Evolutionary conservation across 805 yeast genomes (phyloP), one percentile per base, ranked within the genome.

Genomic region (Yamadazyma sp.): DNA sequence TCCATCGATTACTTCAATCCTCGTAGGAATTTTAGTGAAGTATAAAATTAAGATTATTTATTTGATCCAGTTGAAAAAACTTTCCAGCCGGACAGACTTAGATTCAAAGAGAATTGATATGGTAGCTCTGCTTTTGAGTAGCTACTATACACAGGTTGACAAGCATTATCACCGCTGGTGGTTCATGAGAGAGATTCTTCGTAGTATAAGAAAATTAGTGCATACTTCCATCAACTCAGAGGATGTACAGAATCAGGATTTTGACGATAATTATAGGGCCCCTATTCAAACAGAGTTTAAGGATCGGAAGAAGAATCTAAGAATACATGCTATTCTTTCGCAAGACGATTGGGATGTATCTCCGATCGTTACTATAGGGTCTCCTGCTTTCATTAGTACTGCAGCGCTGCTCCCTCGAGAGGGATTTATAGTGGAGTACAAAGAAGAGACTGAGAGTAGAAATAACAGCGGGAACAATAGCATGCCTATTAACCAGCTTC

Each of bases 11-110:
- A 19, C 38, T 3, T 34, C 37, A 14, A 28, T 45, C 19, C 27
- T 39, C 12, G 23, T 40, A 11, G 34, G 44, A 1, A 14, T 37
- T 2, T 15, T 29, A 4, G 16, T 38, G 9, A 45, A 45, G 28
- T 45, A 45, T 21, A 41, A 41, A 17, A 16, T 45, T 17, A 45
- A 45, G 31, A 22, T 45, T 7, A 34, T 28, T 5, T 45, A 45
- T 25, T 28, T 41, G 19, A 23, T 21, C 2, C 37, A 41, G 28
- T 35, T 45, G 26, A 27, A 34, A 17, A 25, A 33, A 23, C 5
- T 39, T 4, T 12, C 12, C 3, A 12, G 15, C 7, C 28, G 48
- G 29, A 9, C 15, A 12, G 48, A 44, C 27, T 16, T 44, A 3
- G 28, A 12, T 16, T 20, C 15, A 2, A 17, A 15, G 5, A 30